These are phyloP conservation scores for Spironucleus salmonicida DNA, from an alignment of 208 protist genomes.

Conservation along the genomic window DNA sequence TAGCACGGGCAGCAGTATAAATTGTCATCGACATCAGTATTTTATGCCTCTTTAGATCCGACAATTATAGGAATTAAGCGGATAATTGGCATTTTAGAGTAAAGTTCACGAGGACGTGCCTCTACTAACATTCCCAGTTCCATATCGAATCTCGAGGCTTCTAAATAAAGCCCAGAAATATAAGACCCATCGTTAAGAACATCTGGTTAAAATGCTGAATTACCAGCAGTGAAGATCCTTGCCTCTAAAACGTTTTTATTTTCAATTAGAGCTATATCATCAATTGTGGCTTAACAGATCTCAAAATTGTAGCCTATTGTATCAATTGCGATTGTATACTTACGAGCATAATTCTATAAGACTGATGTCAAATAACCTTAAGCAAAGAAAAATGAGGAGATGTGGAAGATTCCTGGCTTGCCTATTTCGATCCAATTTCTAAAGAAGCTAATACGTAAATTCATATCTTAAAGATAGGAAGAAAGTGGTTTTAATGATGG, in stretches of 20 bases:
- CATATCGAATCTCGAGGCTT: slow-evolving; percentile 57
- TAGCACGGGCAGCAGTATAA: slow-evolving; percentile 75
- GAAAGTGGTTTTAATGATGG: slow-evolving; percentile 78
- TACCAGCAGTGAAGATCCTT: not conserved
- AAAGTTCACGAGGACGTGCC: slow-evolving; percentile 71
- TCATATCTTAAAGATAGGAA: slow-evolving; percentile 80
- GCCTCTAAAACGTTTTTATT: no score
- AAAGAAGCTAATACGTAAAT: slow-evolving; percentile 72
- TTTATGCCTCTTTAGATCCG: not conserved
- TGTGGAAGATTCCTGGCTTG: slow-evolving; percentile 85
- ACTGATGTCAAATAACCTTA: slow-evolving; percentile 86
- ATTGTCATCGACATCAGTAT: not conserved
- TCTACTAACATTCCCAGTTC: slow-evolving; percentile 46
- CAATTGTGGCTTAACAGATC: slow-evolving; percentile 47
- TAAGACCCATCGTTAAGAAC: slow-evolving; percentile 62
- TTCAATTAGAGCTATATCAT: not conserved
- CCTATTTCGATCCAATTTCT: slow-evolving; percentile 68
- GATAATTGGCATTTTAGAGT: slow-evolving; percentile 66
- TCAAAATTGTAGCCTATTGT: slow-evolving; percentile 63
- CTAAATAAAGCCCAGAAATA: slow-evolving; percentile 76
- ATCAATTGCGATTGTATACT: slow-evolving; percentile 50
- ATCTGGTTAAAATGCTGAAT: not conserved
- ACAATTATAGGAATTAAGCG: slow-evolving; percentile 70
- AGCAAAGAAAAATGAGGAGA: slow-evolving; percentile 86
- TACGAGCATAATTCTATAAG: slow-evolving; percentile 72